These are phyloP conservation scores for Phytophthora sojae DNA, from an alignment of 352 stramenopile genomes.

Conservation along the genomic window DNA sequence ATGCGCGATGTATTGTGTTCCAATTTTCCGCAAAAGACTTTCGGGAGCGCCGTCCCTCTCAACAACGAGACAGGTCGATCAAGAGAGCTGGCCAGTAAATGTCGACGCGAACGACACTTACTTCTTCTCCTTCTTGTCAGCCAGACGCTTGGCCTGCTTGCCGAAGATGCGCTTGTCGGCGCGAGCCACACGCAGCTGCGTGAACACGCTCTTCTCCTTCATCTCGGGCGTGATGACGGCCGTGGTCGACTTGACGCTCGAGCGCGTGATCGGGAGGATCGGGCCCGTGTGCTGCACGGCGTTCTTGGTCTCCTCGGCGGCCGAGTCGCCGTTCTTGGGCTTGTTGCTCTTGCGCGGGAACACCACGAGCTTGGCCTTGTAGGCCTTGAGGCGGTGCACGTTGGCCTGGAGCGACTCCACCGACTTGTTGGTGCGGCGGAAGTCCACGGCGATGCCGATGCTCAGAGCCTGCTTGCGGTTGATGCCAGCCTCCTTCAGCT, in stretches of 20 bases:
- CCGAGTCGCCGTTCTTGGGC: conserved; percentile 95
- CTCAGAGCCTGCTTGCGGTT: conserved; percentile 95
- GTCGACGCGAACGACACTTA: conserved; percentile 54
- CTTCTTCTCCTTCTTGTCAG: conserved; percentile 89
- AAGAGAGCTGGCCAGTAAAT: conserved; percentile 32
- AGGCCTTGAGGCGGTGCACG: conserved; percentile 98
- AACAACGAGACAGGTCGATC: conserved; percentile 7
- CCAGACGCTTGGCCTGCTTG: conserved; percentile 91
- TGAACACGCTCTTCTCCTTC: conserved; percentile 87
- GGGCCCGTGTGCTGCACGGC: conserved; percentile 91
- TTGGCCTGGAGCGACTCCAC: conserved; percentile 97
- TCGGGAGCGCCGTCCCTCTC: conserved; percentile 29
- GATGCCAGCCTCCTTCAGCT: conserved; percentile 98
- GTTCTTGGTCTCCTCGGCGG: conserved; percentile 91
- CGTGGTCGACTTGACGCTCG: conserved; percentile 78
- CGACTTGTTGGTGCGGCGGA: conserved; percentile 98
- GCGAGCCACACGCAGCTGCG: conserved; percentile 84
- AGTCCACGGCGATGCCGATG: conserved; percentile 99
- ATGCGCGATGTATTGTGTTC: conserved; percentile 70
- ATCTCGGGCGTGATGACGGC: conserved; percentile 89
- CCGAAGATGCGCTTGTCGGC: conserved; percentile 88
- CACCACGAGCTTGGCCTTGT: conserved; percentile 99
- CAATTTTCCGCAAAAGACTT: conserved; percentile 71
- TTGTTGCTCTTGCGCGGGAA: conserved; percentile 98
- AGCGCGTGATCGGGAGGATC: conserved; percentile 83